Evolutionary conservation across 371 early-diverging fungal species (phyloP).

Genomic region (Rhizopus stolonifer): DNA sequence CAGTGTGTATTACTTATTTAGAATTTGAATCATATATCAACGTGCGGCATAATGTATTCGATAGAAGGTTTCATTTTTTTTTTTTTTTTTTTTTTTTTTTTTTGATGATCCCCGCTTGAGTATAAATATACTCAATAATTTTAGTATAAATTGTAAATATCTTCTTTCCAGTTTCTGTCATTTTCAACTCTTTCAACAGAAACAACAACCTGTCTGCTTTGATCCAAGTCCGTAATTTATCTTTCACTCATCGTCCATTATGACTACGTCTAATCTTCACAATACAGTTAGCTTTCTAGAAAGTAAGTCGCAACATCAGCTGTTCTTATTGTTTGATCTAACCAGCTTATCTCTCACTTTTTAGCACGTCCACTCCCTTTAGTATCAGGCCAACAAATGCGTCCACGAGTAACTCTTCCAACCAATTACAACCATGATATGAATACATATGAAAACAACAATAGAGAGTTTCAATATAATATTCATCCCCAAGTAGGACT

Average conservation of each 20-base stretch:
- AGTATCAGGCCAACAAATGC: conserved; percentile 1
- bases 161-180: conserved; percentile 1
- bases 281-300: background rate
- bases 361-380: background rate
- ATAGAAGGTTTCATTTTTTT: background rate
- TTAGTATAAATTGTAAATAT: background rate
- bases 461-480: background rate
- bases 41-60: background rate
- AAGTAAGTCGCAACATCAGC: background rate
- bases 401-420: background rate
- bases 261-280: background rate
- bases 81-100: conserved; percentile 3
- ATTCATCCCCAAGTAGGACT: background rate
- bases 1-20: background rate
- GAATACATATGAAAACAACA: background rate
- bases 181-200: background rate
- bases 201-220: background rate
- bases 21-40: no score
- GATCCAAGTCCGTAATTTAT: background rate
- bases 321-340: background rate
- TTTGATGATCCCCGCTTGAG: conserved; percentile 2
- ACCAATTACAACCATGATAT: background rate
- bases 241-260: background rate
- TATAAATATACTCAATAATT: background rate
- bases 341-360: background rate